Percentiles rank a stretch among this genome's conserved stretches.
Evolutionary conservation across 345 rosid species (phyloP).

Genomic region (Reutealis trisperma): DNA sequence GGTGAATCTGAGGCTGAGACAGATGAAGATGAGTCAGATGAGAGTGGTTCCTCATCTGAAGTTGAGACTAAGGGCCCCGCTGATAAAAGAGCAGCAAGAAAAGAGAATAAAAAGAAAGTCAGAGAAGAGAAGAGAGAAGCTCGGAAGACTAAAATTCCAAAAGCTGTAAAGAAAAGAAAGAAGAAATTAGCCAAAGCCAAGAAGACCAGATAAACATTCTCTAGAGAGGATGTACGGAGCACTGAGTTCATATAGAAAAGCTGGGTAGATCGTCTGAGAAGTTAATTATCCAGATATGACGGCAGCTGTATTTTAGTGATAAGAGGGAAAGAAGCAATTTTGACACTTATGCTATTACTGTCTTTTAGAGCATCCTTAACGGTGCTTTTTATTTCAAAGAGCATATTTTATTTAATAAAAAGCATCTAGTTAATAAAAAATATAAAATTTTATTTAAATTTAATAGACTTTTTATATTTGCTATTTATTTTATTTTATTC

Average conservation of each 20-base stretch:
- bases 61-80: conserved; percentile 28
- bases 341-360: too few species aligned
- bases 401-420: too few species aligned
- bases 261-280: neutral
- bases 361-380: too few species aligned
- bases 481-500: too few species aligned
- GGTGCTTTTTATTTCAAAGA: too few species aligned
- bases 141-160: conserved; percentile 81
- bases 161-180: conserved; percentile 86
- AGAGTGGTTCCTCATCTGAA: conserved; percentile 21
- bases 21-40: conserved; percentile 42
- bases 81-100: conserved; percentile 82
- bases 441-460: too few species aligned
- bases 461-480: too few species aligned
- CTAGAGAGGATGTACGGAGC: too few species aligned
- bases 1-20: conserved; percentile 27
- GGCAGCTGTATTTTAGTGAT: neutral
- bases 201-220: conserved; percentile 52
- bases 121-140: conserved; percentile 93
- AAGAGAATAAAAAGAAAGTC: conserved; percentile 94
- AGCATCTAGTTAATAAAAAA: too few species aligned
- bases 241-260: neutral
- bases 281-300: neutral
- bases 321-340: neutral
- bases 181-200: conserved; percentile 76